Percentiles rank a stretch among this genome's conserved stretches.
Conservation (phyloP, 805 yeast species). For the Saturnispora sanitii region DNA sequence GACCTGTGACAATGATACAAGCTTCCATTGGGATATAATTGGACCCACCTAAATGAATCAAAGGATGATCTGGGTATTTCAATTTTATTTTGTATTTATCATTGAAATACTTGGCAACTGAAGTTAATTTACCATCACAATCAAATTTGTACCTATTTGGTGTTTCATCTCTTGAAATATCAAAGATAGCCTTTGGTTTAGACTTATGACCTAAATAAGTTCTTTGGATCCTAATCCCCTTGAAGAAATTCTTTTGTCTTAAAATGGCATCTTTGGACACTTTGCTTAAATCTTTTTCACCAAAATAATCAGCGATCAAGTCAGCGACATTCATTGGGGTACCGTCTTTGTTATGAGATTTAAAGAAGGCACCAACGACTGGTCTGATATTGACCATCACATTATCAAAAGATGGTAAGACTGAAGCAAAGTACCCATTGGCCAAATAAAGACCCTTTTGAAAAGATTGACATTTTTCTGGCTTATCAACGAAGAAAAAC, state of each 20-base stretch:
- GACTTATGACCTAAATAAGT: conserved; percentile 16
- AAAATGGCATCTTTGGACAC: conserved; percentile 9
- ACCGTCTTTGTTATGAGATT: conserved; percentile 20
- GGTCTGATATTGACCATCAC: conserved; percentile 23
- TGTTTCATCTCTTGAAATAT: conserved; percentile 15
- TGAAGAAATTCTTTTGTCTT: conserved; percentile 16
- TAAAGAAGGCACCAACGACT: conserved; percentile 22
- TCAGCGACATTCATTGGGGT: conserved; percentile 21
- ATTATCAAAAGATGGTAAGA: conserved; percentile 21
- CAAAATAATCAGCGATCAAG: conserved; percentile 19
- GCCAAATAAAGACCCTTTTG: conserved; percentile 23
- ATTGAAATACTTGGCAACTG: conserved; percentile 22
- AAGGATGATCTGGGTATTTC: conserved; percentile 21
- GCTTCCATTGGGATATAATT: conserved; percentile 24
- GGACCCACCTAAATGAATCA: conserved; percentile 22
- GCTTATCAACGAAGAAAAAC: conserved; percentile 19
- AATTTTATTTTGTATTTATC: conserved; percentile 18
- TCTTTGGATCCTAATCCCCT: conserved; percentile 19
- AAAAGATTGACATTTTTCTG: conserved; percentile 18
- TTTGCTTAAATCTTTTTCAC: conserved; percentile 13
- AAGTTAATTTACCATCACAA: conserved; percentile 16
- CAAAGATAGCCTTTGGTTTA: conserved; percentile 20
- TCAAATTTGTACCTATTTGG: conserved; percentile 19
- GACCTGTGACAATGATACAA: conserved; percentile 22
- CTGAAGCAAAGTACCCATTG: conserved; percentile 24